Percentiles rank a stretch among this genome's conserved stretches.
These are phyloP conservation scores for Pythium sp. DNA, from an alignment of 352 stramenopile genomes.

Conservation along the genomic window DNA sequence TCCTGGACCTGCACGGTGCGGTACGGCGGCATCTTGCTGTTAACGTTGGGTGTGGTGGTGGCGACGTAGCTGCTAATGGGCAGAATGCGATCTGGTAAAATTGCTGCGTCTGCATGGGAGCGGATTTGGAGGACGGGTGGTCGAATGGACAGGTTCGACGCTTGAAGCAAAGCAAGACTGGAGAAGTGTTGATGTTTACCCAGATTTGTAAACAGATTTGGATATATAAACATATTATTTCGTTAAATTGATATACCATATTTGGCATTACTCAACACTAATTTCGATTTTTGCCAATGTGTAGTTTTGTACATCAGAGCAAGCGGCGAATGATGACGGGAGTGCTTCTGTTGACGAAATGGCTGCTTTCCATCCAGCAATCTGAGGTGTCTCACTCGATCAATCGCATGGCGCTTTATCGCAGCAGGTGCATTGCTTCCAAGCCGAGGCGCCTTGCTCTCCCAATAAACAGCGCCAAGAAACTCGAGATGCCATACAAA, in stretches of 20 bases:
- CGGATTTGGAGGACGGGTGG: not conserved
- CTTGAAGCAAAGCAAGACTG: not conserved
- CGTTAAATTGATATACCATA: not conserved
- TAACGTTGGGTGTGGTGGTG: not conserved
- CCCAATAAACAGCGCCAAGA: no score
- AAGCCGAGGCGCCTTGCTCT: not conserved
- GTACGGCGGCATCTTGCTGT: constrained; percentile 4
- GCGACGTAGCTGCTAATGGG: not conserved
- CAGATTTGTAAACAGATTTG: not conserved
- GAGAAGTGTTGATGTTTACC: not conserved
- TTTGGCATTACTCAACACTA: not conserved
- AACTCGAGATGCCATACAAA: no score
- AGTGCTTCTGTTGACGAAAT: not conserved
- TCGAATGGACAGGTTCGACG: not conserved
- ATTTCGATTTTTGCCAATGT: not conserved
- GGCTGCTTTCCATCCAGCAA: not conserved
- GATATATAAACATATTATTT: not conserved
- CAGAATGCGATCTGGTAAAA: not conserved
- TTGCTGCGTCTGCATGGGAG: not conserved
- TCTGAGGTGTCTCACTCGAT: not conserved
- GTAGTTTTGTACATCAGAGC: not conserved
- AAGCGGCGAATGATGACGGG: not conserved
- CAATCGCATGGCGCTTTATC: not conserved
- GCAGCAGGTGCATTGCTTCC: not conserved
- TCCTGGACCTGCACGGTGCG: constrained; percentile 29